Base-by-base conservation (phyloP, 2,329 filamentous ascomycete genomes). In the Fusarium circinatum region DNA sequence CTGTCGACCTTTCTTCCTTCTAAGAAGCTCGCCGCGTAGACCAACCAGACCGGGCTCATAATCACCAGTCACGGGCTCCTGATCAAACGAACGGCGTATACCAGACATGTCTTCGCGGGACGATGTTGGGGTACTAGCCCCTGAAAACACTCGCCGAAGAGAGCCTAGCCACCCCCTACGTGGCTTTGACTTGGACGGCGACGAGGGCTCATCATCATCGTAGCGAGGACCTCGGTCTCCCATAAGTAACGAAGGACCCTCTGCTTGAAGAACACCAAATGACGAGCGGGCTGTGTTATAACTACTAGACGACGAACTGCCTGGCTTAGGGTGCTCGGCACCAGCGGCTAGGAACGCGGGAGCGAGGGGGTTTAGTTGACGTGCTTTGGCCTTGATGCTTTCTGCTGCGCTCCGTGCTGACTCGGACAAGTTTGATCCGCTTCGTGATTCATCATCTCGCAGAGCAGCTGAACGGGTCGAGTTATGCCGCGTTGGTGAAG, bases 101-200 rank as follows among this genome's bases (percentile, higher is more conserved):
- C 78, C 70, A 10, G 78, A 68, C 51, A 79, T 78, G n/a, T 76
- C 76, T 38, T 82, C 80, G 9, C 65, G 75, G 17, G 77, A 78
- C 7, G 75, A 78, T 18, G 64, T 75, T 30, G 76, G 76, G 22
- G 78, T 78, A 32, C 76, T 77, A 14, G 87, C 87, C 45, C 83
- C 86, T 57, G 81, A 82, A 48, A 94, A 89, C 17, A 91, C 91
- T 42, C 91, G 87, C 24, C 89, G 86, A 26, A 95, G 80, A 54
- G 90, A 93, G 28, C 92, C 92, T 17, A 95, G 84, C 90, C 92
- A 94, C 30, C 88, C 88, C n/a, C 87, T 83, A 8, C 86, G 82
- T 47, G 86, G 83, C 78, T 89, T 91, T 18, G 77, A 83, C 83
- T 91, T 87, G 79, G 89, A 89, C 26, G 91, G 86, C 58, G 88